These are phyloP conservation scores for Paecilomyces dactylethromorphus DNA, from an alignment of 2,329 filamentous ascomycete genomes.

Conservation along the genomic window DNA sequence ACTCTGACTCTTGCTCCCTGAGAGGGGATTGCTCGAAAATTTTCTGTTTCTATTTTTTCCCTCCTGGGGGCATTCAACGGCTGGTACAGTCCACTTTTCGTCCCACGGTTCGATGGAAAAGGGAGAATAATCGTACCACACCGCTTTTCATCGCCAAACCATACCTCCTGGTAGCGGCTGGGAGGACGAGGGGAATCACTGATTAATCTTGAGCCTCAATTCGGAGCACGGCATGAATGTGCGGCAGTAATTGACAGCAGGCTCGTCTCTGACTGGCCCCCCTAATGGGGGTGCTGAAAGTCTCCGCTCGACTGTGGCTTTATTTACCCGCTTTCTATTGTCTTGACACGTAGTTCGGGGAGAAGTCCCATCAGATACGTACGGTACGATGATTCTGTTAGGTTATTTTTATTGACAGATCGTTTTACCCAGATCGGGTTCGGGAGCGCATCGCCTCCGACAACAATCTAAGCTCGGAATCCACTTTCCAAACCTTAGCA, in stretches of 20 bases:
- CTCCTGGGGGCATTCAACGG: not conserved
- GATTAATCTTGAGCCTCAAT: not conserved
- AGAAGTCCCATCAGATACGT: not conserved
- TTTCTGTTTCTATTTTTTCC: not conserved
- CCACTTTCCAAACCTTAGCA: not conserved
- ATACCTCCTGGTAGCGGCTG: not conserved
- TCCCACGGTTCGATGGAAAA: not conserved
- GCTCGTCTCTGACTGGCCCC: not conserved
- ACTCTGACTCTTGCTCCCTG: not conserved
- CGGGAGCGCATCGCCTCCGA: not conserved
- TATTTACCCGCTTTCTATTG: not conserved
- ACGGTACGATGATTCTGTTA: not conserved
- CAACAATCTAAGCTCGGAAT: not conserved
- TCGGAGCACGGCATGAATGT: not conserved
- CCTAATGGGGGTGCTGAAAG: not conserved
- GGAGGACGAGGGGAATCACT: not conserved
- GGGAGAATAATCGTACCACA: not conserved
- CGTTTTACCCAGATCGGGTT: not conserved
- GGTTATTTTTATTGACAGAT: not conserved
- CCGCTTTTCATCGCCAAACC: not conserved
- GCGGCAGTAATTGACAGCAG: not conserved
- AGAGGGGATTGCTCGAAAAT: not conserved
- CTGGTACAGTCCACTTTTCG: not conserved
- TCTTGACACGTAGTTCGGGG: not conserved
- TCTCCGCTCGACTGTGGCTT: not conserved